Base-by-base conservation (phyloP, 768 basidiomycete genomes). In the Inosperma sp. region DNA sequence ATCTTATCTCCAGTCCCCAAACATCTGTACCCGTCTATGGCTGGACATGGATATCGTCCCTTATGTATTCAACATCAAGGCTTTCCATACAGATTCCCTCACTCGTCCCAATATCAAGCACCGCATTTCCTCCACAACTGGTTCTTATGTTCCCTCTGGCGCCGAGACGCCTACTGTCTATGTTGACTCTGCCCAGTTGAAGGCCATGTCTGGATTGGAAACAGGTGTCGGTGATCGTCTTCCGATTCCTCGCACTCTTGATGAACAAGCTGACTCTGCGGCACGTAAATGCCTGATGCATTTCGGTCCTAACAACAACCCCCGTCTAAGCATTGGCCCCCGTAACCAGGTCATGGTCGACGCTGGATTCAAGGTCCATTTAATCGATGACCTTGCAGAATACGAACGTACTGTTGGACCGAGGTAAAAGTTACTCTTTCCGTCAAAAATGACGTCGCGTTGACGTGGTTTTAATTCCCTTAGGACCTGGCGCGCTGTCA, bases 321-420 rank as follows among this genome's bases (percentile, higher is more conserved):
- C 89, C 19, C 84, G 89, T 57, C 76, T 92, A 22, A 80, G 72
- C 63, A 91, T 92, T 62, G 89, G 85, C 5, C 77, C 86, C 39
- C 83, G 88, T 56, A 91, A 94, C 66, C 86, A 88, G 59, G 93
- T 94, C 57, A 79, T 83, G 45, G 93, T 94, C 42, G 93, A 94
- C 62, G 83, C 88, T 27, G 88, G 74, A 33, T 90, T 89, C 7
- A 86, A 88, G 67, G 89, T 94, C 54, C 86, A 88, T 63, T 77
- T 95, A 19, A 74, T 92, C 53, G 89, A 92, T 60, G 88, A 88
- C 62, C 72, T 94, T 35, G 80, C 85, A 2, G 86, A 84, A 54
- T 95, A 82, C 68, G 72, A 79, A 63, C 79, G 82, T 59, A 83
- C 84, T 3, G 89, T 90, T 51, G 75, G 84, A 51, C 55, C 75